phyloP scores from a whole-genome alignment of 345 rosid species.

The Eucalyptus erythrocorys region DNA sequence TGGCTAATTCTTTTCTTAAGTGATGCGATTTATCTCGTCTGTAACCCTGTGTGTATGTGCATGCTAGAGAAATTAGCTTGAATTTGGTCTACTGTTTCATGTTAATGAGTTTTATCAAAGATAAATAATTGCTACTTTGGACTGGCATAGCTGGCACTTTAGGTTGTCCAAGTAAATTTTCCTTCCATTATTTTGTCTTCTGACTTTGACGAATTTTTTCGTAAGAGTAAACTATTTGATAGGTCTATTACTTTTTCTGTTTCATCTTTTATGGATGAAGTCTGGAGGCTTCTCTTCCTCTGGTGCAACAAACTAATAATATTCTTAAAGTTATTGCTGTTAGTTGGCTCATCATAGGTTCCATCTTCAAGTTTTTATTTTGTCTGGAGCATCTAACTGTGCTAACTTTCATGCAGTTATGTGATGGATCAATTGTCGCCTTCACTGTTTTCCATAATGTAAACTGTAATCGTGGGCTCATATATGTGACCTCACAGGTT shows the following conservation, averaged over 20 bases:
- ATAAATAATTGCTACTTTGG: background rate
- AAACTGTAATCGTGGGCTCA: conserved; percentile 92
- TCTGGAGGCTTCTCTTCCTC: background rate
- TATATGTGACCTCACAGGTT: conserved; percentile 92
- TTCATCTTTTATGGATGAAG: background rate
- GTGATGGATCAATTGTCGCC: conserved; percentile 89
- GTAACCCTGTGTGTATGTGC: background rate
- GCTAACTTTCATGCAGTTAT: conserved; percentile 42
- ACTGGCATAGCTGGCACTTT: background rate
- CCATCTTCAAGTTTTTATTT: background rate
- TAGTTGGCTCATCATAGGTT: background rate
- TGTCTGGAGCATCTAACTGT: background rate
- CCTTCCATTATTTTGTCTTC: background rate
- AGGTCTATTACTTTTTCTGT: background rate
- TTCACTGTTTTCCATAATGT: conserved; percentile 98
- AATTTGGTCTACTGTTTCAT: background rate
- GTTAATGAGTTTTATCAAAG: background rate
- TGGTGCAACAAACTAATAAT: background rate
- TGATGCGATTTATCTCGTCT: background rate
- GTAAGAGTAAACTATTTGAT: background rate
- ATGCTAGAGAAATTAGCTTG: background rate
- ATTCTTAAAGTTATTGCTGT: background rate
- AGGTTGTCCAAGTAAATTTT: background rate
- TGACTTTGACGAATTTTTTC: background rate
- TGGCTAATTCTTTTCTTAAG: background rate